Conservation (phyloP, 1,284 basidiomycete genomes). For the Farysia itapuensis region DNA sequence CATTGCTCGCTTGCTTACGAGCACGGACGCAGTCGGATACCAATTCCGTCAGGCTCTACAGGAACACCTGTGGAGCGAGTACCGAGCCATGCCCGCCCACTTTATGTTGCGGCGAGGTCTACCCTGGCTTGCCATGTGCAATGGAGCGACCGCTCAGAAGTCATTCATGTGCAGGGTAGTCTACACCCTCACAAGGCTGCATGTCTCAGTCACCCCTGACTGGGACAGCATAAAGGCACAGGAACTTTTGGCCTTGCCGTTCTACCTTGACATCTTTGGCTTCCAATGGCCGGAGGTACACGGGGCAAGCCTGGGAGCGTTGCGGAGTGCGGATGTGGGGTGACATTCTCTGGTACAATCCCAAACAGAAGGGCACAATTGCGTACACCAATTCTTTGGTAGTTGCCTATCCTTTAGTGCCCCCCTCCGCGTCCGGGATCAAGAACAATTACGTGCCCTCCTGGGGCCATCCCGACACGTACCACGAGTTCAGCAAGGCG, state of each 20-base stretch:
- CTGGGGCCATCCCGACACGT: not conserved
- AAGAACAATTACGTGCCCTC: conserved; percentile 3
- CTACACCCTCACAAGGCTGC: conserved; percentile 1
- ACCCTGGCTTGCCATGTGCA: not conserved
- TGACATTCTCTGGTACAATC: conserved; percentile 3
- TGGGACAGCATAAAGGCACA: conserved; percentile 3
- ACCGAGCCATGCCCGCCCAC: not conserved
- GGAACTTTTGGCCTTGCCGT: conserved; percentile 2
- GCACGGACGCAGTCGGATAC: not conserved
- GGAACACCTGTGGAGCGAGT: not conserved
- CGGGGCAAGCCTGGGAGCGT: not conserved
- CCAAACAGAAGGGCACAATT: too few species aligned
- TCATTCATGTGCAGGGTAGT: conserved; percentile 2
- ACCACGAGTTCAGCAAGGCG: not conserved
- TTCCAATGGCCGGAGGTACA: not conserved
- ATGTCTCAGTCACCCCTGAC: not conserved
- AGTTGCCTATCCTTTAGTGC: conserved; percentile 3
- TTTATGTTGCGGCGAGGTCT: not conserved
- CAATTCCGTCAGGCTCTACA: conserved; percentile 2
- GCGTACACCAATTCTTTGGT: not conserved
- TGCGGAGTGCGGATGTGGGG: conserved; percentile 1
- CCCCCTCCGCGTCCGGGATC: conserved; percentile 1
- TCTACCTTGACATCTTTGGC: conserved; percentile 1
- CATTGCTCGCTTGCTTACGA: not conserved
- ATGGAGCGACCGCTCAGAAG: not conserved